Base-by-base conservation (phyloP, 2,329 filamentous ascomycete genomes). In the Pseudogymnoascus sp. region DNA sequence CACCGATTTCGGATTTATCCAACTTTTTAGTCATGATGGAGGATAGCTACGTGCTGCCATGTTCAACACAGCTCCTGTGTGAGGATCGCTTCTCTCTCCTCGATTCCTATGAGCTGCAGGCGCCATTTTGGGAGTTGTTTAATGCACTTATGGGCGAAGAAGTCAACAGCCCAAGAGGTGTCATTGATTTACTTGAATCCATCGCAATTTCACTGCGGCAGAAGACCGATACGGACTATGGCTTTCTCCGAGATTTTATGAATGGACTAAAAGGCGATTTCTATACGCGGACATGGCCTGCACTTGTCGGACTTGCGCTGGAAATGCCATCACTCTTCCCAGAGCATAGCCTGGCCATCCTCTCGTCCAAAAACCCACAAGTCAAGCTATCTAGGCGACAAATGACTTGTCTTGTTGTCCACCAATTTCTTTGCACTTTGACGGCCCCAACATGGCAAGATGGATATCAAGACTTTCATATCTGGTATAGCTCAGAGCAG, bases 171-270 rank as follows among this genome's bases (percentile, higher is more conserved):
- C 47, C 47, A 7, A 5, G 3, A 8, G 47, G n/a, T 53, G 25
- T 53, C 2, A 31, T 53, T 18, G 25, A 18, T 25, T 1, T 53
- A 53, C n/a, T 53, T 16, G 47, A 53, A 53, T 31, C 23, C 8
- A 53, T 53, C 25, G 14, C 47, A 18, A 53, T 53, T 53, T 53
- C 47, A 5, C 11, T 53, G 7, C 25, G 21, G 4, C 47, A 53
- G 25, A 53, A 53, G 47, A 53, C 25, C 14, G 10, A 53, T 4
- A 53, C 47, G 47, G 47, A 53, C 10, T 53, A 53, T 53, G 23
- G 47, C 4, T 53, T 25, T 31, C 47, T 53, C 14, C 42, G 42
- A 53, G 47, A 53, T 53, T 53, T 53, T 53, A 53, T 53, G 47
- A 31, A 4, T 25, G 5, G 16, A 5, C 47, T 53, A 7, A 31